A percentile compares a stretch with the other conserved stretches of the same genome.
phyloP scores from a whole-genome alignment of 192 early-diverging fungal genomes.

The Mortierella claussenii region DNA sequence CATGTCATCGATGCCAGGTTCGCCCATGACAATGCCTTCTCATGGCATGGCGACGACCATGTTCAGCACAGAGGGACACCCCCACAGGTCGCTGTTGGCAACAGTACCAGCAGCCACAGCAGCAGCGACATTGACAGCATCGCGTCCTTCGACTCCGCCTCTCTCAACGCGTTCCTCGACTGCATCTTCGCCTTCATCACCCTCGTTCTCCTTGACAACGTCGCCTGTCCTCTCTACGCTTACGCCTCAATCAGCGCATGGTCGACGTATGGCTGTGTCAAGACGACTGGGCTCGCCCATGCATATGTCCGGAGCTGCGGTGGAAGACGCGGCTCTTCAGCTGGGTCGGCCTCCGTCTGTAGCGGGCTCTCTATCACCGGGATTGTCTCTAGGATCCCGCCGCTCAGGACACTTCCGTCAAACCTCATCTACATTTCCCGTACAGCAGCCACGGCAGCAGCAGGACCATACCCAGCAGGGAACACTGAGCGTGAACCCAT shows the following conservation, averaged over 20 bases:
- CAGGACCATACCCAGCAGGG: constrained; percentile 26
- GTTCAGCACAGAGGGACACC: constrained; percentile 3
- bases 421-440: constrained; percentile 24
- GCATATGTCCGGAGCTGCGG: neutral
- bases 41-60: constrained; percentile 5
- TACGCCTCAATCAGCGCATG: constrained; percentile 15
- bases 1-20: constrained; percentile 66
- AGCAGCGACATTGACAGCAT: neutral
- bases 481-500: neutral
- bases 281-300: constrained; percentile 25
- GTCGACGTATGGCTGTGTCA: constrained; percentile 37
- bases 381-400: neutral
- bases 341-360: constrained; percentile 4
- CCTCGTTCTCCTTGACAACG: constrained; percentile 8
- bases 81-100: constrained; percentile 10
- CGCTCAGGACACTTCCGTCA: constrained; percentile 25
- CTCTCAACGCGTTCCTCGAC: neutral
- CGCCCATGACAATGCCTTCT: constrained; percentile 11
- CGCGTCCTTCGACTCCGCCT: constrained; percentile 4
- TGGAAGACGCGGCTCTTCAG: neutral
- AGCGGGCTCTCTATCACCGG: constrained; percentile 1
- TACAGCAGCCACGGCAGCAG: constrained; percentile 12
- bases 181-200: constrained; percentile 23
- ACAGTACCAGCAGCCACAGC: constrained; percentile 22
- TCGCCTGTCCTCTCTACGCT: constrained; percentile 2